Conservation (phyloP, 2,329 filamentous ascomycete genomes). For the Purpureocillium lavendulum region DNA sequence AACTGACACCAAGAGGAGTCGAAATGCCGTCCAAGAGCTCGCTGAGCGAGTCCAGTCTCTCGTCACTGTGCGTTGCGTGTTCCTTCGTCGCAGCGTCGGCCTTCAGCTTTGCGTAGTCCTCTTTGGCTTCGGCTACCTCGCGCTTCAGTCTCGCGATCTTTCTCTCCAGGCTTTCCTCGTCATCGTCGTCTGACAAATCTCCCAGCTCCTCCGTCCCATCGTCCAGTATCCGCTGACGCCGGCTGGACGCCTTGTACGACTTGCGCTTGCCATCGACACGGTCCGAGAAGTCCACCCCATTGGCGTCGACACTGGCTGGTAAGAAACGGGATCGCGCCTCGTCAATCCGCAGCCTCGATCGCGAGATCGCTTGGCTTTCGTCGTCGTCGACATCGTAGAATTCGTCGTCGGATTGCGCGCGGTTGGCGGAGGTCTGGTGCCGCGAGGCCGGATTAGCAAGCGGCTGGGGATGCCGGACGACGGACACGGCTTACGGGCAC, state of each 20-base stretch:
- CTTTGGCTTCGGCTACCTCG: conserved; percentile 70
- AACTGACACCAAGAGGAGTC: conserved; percentile 14
- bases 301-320: conserved; percentile 65
- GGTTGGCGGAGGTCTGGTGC: conserved; percentile 43
- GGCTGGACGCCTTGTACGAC: conserved; percentile 70
- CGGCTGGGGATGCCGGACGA: not conserved
- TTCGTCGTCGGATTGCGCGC: conserved; percentile 52
- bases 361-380: conserved; percentile 61
- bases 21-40: conserved; percentile 61
- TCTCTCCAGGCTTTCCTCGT: conserved; percentile 66
- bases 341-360: conserved; percentile 65
- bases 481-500: conserved; percentile 53
- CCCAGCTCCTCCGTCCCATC: conserved; percentile 61
- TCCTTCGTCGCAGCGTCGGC: conserved; percentile 37
- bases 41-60: conserved; percentile 55
- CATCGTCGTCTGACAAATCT: conserved; percentile 67
- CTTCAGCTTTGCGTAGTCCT: conserved; percentile 48
- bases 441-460: conserved; percentile 9
- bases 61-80: conserved; percentile 30
- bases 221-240: conserved; percentile 53
- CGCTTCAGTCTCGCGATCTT: conserved; percentile 76
- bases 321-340: conserved; percentile 75
- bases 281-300: conserved; percentile 81
- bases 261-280: conserved; percentile 74
- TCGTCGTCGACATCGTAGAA: conserved; percentile 57